Conservation (phyloP, 768 basidiomycete genomes). For the Coprinellus micaceus region DNA sequence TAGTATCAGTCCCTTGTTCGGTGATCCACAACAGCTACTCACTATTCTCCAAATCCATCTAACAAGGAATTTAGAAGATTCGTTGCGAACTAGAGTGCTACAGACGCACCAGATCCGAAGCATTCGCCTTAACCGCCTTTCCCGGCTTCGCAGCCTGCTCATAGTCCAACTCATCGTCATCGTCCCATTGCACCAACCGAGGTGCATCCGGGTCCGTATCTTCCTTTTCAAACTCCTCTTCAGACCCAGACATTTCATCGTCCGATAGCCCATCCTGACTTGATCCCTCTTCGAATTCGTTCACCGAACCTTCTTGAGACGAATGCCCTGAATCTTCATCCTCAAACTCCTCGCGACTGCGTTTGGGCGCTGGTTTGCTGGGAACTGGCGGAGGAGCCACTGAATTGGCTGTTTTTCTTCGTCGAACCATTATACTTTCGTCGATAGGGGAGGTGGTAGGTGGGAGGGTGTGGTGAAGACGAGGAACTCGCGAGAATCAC, state of each 20-base stretch:
- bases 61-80: conserved; percentile 1
- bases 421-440: too few species aligned
- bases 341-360: background rate
- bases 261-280: conserved; percentile 8
- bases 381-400: too few species aligned
- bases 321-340: background rate
- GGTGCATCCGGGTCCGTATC: conserved; percentile 23
- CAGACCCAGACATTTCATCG: too few species aligned
- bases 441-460: too few species aligned
- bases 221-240: conserved; percentile 5
- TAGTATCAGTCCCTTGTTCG: background rate
- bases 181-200: conserved; percentile 16
- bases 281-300: conserved; percentile 14
- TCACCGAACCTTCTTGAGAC: background rate
- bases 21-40: background rate
- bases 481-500: too few species aligned
- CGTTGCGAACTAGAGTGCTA: too few species aligned
- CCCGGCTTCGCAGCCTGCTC: conserved; percentile 42
- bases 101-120: conserved; percentile 27
- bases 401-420: too few species aligned
- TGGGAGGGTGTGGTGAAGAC: too few species aligned
- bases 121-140: conserved; percentile 28
- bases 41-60: conserved; percentile 28
- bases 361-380: background rate
- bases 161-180: conserved; percentile 26